Base-by-base conservation (phyloP, 306 rosid genomes). In the Corylus americana region DNA sequence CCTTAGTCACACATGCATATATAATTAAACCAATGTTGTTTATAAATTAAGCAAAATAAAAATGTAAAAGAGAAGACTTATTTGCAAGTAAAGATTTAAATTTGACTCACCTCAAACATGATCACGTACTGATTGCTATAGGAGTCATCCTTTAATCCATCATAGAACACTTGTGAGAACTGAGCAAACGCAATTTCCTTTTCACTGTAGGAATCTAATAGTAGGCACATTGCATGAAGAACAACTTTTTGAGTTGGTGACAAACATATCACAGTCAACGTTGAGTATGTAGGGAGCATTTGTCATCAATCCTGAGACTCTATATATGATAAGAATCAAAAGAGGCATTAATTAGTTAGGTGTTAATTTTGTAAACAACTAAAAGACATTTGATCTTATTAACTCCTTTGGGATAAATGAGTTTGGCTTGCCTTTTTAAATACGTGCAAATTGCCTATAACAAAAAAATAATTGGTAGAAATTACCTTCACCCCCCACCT, bases 251-350 rank as follows among this genome's bases (percentile, higher is more conserved):
- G 97, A 88, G 74, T 91, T 88, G 81, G 86, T 89, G 16, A 78
- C 92, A 55, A 84, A 88, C 94, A 91, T 88, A 77, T 93, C 92
- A 9, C 94, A 93, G 50, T 93, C 97, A 4, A 93, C 80, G 22
- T 91, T 93, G 71, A 91, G 18, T 68, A 77, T 85, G 3, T 81
- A 91, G 0, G 97, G 97, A 8, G 93, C 94, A 74, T 89, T 92
- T 4, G 92, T 92, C 83, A 92, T 88, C 90, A 91, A 35, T 5
- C 89, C 91, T 0, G 92, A 91, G 2, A 92, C 92, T 78, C 93
- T 92, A 81, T 74, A 44, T 1, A 13, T 37, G 42, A 37, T 37
- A 37, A 3, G 42, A 31, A 31, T 31, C 0, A 31, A 31, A 31
- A 31, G 35, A 31, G 35, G 2, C 35, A 1, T 29, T 31, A 31